These are phyloP conservation scores for Polyporus arcularius DNA, from an alignment of 768 basidiomycete genomes.

Conservation along the genomic window DNA sequence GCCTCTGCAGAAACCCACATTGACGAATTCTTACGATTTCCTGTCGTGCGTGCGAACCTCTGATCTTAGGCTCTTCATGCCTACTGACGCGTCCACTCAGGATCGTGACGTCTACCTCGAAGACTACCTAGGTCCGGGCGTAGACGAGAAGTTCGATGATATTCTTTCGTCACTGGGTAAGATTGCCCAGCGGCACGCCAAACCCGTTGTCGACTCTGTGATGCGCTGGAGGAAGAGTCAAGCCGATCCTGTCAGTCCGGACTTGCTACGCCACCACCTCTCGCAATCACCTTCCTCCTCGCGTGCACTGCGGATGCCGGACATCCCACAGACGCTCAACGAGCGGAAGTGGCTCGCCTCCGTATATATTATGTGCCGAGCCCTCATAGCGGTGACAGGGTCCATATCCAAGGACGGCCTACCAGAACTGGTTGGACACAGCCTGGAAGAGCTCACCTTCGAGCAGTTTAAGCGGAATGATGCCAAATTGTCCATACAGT, in stretches of 20 bases:
- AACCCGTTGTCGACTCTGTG: conserved; percentile 83
- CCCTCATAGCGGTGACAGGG: conserved; percentile 75
- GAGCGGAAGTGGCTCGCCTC: conserved; percentile 82
- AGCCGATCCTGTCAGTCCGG: conserved; percentile 51
- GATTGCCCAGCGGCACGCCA: conserved; percentile 82
- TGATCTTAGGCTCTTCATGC: background rate
- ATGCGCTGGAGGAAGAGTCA: conserved; percentile 86
- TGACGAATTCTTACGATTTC: conserved; percentile 67
- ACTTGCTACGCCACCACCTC: conserved; percentile 53
- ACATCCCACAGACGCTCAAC: conserved; percentile 52
- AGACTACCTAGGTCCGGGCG: conserved; percentile 66
- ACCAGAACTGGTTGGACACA: conserved; percentile 75
- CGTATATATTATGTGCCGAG: conserved; percentile 88
- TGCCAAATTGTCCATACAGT: conserved; percentile 62
- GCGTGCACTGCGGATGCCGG: conserved; percentile 41
- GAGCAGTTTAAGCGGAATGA: conserved; percentile 79
- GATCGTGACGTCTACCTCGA: conserved; percentile 70
- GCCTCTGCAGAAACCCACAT: conserved; percentile 79
- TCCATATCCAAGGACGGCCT: conserved; percentile 74
- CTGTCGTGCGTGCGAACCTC: conserved; percentile 50
- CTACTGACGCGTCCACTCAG: conserved; percentile 36
- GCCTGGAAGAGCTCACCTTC: conserved; percentile 86
- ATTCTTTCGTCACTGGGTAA: conserved; percentile 81
- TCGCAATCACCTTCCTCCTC: conserved; percentile 37
- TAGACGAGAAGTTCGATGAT: conserved; percentile 83